Conservation (phyloP, 2,329 filamentous ascomycete species). For the Alternaria ethzedia region DNA sequence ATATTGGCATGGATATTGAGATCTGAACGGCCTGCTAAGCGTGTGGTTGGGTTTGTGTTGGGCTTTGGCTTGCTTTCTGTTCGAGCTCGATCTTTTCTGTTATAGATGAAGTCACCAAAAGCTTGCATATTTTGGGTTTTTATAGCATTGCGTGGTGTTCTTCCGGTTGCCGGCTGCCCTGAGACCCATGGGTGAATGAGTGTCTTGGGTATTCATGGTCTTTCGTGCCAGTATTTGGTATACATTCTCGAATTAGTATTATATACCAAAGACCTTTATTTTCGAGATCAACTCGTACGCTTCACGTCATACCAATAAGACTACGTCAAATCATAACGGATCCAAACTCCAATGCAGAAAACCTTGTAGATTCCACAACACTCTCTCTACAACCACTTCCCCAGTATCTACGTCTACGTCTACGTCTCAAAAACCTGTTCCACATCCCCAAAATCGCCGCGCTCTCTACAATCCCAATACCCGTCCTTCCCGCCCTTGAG, state of each 20-base stretch:
- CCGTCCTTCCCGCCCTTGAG: conserved; percentile 81
- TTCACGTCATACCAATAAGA: background rate
- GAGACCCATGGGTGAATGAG: background rate
- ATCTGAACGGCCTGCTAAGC: conserved; percentile 59
- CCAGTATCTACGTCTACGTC: background rate
- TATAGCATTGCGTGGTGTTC: conserved; percentile 2
- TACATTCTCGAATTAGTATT: background rate
- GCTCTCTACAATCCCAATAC: conserved; percentile 88
- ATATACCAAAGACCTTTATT: background rate
- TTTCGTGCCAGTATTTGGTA: background rate
- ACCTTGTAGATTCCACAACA: background rate
- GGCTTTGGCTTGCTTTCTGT: background rate
- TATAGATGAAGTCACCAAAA: background rate
- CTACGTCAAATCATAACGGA: too few relatives aligned
- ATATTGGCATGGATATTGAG: conserved; percentile 91
- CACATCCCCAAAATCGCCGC: conserved; percentile 69
- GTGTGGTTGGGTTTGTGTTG: too few relatives aligned
- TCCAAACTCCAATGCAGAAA: fast-evolving
- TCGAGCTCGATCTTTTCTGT: background rate
- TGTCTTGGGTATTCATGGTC: background rate
- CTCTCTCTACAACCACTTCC: background rate
- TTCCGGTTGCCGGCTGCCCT: background rate
- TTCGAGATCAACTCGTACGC: background rate
- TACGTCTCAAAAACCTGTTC: conserved; percentile 59
- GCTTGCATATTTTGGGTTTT: background rate